These are phyloP conservation scores for Penicillium psychrofluorescens DNA, from an alignment of 495 filamentous ascomycete species.

Conservation along the genomic window DNA sequence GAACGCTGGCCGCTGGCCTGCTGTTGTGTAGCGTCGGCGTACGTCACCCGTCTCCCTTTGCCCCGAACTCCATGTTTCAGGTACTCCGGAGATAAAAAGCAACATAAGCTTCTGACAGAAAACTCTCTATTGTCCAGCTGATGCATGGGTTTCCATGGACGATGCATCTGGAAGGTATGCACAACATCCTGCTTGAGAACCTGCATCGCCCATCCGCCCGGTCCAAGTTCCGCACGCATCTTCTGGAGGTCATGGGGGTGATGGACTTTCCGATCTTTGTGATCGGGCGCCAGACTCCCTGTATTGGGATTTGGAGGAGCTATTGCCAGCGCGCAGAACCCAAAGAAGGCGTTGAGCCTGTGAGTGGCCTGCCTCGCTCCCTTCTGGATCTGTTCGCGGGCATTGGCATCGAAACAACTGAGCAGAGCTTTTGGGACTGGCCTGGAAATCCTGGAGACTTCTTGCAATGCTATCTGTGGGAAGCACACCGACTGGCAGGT, in stretches of 20 bases:
- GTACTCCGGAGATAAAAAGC: too few species aligned
- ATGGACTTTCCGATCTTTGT: constrained; percentile 28
- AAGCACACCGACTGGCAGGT: constrained; percentile 26
- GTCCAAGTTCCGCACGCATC: constrained; percentile 19
- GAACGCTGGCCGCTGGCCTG: constrained; percentile 26
- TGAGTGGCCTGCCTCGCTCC: constrained; percentile 25
- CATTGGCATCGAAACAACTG: constrained; percentile 18
- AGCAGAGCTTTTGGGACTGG: constrained; percentile 31
- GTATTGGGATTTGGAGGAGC: constrained; percentile 24
- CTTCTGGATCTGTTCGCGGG: constrained; percentile 25
- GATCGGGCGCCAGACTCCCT: constrained; percentile 20
- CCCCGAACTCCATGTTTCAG: neutral
- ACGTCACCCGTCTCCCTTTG: constrained; percentile 4
- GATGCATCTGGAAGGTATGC: constrained; percentile 32
- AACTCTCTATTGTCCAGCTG: constrained; percentile 9
- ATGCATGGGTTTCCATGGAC: constrained; percentile 31
- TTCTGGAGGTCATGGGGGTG: constrained; percentile 31
- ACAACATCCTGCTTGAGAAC: constrained; percentile 20
- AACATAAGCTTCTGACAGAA: too few species aligned
- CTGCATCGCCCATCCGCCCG: neutral
- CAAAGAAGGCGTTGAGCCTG: constrained; percentile 18
- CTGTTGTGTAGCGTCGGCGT: constrained; percentile 32
- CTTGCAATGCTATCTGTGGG: constrained; percentile 29
- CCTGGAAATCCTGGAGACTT: constrained; percentile 20
- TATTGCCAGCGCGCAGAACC: constrained; percentile 15